Conservation (phyloP, 164 flowering plant genomes). For the Tinospora cordifolia region DNA sequence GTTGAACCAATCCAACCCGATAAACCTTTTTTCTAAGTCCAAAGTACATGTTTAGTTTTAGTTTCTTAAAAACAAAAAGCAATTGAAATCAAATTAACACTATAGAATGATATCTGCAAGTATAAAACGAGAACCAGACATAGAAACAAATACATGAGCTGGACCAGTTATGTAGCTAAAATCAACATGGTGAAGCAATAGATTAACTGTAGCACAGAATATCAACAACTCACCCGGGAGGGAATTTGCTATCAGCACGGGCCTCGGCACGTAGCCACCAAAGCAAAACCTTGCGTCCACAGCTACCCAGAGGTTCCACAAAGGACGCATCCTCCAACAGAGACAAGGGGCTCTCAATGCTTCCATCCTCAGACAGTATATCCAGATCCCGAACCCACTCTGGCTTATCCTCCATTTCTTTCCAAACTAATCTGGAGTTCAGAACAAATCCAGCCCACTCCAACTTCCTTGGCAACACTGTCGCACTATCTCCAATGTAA, state of each 20-base stretch:
- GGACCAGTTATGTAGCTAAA: not conserved
- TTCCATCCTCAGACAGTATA: slow-evolving; percentile 27
- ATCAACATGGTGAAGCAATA: not conserved
- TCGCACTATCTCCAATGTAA: slow-evolving; percentile 59
- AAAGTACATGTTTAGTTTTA: too few relatives aligned
- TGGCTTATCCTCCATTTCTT: slow-evolving; percentile 59
- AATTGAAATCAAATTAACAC: not conserved
- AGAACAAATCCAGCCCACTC: slow-evolving; percentile 97
- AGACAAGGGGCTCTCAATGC: slow-evolving; percentile 65
- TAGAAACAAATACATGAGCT: too few relatives aligned
- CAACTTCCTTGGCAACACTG: slow-evolving; percentile 72
- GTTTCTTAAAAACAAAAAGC: not conserved
- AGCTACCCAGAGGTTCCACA: slow-evolving; percentile 89
- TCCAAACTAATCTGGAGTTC: slow-evolving; percentile 86
- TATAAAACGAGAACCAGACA: not conserved
- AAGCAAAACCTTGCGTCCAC: slow-evolving; percentile 83
- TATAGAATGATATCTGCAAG: not conserved
- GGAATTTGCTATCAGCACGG: slow-evolving; percentile 89
- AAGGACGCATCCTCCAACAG: slow-evolving; percentile 61
- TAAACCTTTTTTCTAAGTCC: not conserved
- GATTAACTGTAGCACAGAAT: not conserved
- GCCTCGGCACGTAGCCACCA: slow-evolving; percentile 99
- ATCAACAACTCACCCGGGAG: slow-evolving; percentile 56
- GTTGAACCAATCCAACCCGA: not conserved
- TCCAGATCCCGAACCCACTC: slow-evolving; percentile 72